Evolutionary conservation across 1,139 yeast genomes (phyloP), one percentile per base, ranked within the genome.

Genomic region (Yamadazyma diddensiae): DNA sequence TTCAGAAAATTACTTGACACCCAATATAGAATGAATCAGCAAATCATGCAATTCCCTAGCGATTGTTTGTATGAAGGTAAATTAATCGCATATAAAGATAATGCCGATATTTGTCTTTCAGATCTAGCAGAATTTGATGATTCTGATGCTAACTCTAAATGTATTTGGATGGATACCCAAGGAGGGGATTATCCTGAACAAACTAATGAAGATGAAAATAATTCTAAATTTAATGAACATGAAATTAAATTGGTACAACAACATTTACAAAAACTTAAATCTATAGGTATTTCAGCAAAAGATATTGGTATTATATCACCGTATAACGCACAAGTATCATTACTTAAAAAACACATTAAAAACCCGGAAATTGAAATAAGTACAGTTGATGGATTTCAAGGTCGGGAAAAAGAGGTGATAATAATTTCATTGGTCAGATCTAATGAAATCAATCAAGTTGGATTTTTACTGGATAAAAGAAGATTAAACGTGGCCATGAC

Each of bases 401-500:
- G 70, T 4, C 57, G 92, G 32, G 96, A 87, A 49, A 79, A 87
- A 28, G 83, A 92, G 26, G 84, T 92, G 0, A 88, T 87, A n/a
- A 88, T 67, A 6, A 50, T 67, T 4, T 52, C 65, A 14, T 51
- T 67, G 16, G 73, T 67, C 4, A 47, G 73, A 36, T 59, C 68
- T 14, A 67, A 67, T 41, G 86, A 72, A 28, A 48, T 58, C 8
- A 59, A 70, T 28, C 83, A 80, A 34, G 79, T 87, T 31, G 96
- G 96, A 11, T 87, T 87, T 50, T 59, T 87, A 36, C 68, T 70
- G 24, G 95, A 87, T 46, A 70, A 73, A 37, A 62, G 88, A 46
- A 63, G 92, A 49, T 62, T 87, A 34, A 88, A 88, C 51, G 97
- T 90, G 24, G 95, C 97, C 3, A 87, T 90, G 58, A 88, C 97